Conservation (phyloP, 805 yeast genomes). For the Candida coleopterorum region DNA sequence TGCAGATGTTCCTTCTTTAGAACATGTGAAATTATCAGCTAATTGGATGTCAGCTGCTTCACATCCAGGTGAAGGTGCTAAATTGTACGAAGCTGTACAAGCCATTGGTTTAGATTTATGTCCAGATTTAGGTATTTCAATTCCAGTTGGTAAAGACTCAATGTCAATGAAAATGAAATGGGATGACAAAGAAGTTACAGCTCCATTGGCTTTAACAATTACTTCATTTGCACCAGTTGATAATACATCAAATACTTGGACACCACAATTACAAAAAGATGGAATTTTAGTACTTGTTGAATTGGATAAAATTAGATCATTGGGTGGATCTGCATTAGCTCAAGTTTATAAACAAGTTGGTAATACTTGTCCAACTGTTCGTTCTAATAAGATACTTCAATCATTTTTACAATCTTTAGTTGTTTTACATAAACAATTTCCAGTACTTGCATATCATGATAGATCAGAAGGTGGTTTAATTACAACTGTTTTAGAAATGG, state of each 20-base stretch:
- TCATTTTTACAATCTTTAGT: conserved; percentile 65
- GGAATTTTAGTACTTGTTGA: conserved; percentile 76
- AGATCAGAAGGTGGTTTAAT: conserved; percentile 95
- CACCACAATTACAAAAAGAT: conserved; percentile 70
- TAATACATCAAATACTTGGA: conserved; percentile 89
- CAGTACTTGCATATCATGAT: conserved; percentile 89
- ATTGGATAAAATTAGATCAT: conserved; percentile 54
- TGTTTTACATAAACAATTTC: conserved; percentile 60
- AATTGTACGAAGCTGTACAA: conserved; percentile 92
- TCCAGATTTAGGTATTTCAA: conserved; percentile 84
- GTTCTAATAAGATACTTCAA: conserved; percentile 58
- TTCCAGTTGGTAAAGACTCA: conserved; percentile 98
- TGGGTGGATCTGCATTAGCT: conserved; percentile 94
- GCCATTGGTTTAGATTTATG: conserved; percentile 93
- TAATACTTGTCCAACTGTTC: conserved; percentile 75
- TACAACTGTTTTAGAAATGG: conserved; percentile 87
- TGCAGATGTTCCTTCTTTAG: conserved; percentile 75
- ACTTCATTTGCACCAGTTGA: conserved; percentile 89
- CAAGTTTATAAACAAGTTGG: conserved; percentile 93
- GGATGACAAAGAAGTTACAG: conserved; percentile 86
- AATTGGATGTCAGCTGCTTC: conserved; percentile 99
- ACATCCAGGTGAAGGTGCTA: conserved; percentile 92
- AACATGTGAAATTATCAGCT: conserved; percentile 82
- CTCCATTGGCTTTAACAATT: conserved; percentile 88
- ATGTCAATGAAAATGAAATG: conserved; percentile 99